Conservation (phyloP, 1,284 basidiomycete genomes). For the Vanrija pseudolonga region DNA sequence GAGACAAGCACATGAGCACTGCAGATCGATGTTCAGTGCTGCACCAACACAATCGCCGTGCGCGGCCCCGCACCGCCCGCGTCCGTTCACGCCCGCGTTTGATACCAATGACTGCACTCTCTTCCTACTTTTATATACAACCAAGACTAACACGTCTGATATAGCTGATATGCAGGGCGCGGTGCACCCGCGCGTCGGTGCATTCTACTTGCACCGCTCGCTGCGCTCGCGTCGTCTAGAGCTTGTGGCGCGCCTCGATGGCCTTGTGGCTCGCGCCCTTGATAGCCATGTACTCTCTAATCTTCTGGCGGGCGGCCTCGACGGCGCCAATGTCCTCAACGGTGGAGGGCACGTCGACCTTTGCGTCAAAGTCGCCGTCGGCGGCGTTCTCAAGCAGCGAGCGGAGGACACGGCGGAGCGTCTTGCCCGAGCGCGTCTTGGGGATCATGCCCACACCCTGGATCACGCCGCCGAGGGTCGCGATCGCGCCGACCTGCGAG, state of each 20-base stretch:
- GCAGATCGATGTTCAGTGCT: no score
- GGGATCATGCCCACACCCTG: constrained; percentile 69
- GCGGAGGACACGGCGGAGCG: constrained; percentile 76
- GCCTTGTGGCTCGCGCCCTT: constrained; percentile 14
- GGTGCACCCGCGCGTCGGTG: no score
- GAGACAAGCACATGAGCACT: no score
- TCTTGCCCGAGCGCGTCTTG: constrained; percentile 90
- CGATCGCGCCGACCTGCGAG: constrained; percentile 88
- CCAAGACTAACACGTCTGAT: no score
- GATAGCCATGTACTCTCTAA: constrained; percentile 18
- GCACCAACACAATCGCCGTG: no score
- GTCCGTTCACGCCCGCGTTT: no score
- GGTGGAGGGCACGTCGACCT: constrained; percentile 15
- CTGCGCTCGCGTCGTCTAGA: neutral
- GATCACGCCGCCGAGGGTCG: constrained; percentile 86
- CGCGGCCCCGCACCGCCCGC: no score
- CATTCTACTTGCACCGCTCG: no score
- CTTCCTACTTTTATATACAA: no score
- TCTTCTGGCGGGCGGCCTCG: constrained; percentile 16
- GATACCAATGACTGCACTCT: no score
- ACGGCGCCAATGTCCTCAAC: constrained; percentile 16
- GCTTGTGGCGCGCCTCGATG: constrained; percentile 13
- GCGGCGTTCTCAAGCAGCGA: constrained; percentile 19
- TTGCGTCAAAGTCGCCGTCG: constrained; percentile 16
- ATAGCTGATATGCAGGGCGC: no score